Conservation (phyloP, 139 green algal genomes). For the Picochlorum sp. region DNA sequence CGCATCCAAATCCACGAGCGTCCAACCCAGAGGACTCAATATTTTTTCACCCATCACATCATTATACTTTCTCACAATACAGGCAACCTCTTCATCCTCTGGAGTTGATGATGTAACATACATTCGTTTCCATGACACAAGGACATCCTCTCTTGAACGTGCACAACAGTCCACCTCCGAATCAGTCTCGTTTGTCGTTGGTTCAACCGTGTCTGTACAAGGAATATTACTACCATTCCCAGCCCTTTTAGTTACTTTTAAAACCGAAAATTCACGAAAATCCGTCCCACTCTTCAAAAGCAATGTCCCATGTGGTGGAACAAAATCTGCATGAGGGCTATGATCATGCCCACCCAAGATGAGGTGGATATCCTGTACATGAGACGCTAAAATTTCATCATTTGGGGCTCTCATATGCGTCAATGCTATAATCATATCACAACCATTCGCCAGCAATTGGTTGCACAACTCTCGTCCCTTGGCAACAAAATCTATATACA, state of each 20-base stretch:
- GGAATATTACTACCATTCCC: too few relatives aligned
- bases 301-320: slow-evolving; percentile 43
- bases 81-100: slow-evolving; percentile 29
- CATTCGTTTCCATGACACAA: slow-evolving; percentile 27
- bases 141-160: neutral
- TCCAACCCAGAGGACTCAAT: slow-evolving; percentile 42
- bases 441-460: slow-evolving; percentile 37
- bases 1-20: slow-evolving; percentile 42
- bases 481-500: slow-evolving; percentile 57
- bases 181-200: slow-evolving; percentile 1
- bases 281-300: slow-evolving; percentile 65
- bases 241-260: neutral
- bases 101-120: slow-evolving; percentile 30
- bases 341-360: slow-evolving; percentile 74
- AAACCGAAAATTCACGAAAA: slow-evolving; percentile 33
- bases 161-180: neutral
- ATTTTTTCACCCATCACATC: slow-evolving; percentile 40
- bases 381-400: slow-evolving; percentile 40
- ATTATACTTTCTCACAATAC: slow-evolving; percentile 43
- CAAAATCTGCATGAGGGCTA: slow-evolving; percentile 30
- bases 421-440: slow-evolving; percentile 61
- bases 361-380: slow-evolving; percentile 56
- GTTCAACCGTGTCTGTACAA: neutral
- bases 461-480: slow-evolving; percentile 35
- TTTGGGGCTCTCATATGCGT: slow-evolving; percentile 77